These are phyloP conservation scores for Phytophthora hibernalis DNA, from an alignment of 352 stramenopile species.

Conservation along the genomic window DNA sequence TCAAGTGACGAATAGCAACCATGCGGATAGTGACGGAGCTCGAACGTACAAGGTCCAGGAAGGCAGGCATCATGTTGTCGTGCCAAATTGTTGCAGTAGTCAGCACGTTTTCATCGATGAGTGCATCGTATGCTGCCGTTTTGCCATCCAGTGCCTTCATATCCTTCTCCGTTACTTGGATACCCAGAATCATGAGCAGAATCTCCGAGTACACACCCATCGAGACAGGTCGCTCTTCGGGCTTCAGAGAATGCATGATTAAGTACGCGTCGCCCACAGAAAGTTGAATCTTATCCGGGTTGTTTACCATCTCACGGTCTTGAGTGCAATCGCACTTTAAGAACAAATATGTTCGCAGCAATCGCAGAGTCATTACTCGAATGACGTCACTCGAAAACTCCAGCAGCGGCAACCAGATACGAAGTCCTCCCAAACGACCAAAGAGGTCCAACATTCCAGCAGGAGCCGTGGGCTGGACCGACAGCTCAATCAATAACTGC, in stretches of 20 bases:
- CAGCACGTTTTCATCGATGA: conserved; percentile 68
- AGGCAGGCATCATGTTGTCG: conserved; percentile 72
- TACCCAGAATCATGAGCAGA: conserved; percentile 74
- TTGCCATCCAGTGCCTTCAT: conserved; percentile 58
- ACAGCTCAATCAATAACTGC: conserved; percentile 82
- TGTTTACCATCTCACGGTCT: conserved; percentile 71
- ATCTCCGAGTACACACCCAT: conserved; percentile 88
- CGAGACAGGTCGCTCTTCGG: conserved; percentile 64
- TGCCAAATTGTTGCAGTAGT: conserved; percentile 65
- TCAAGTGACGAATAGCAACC: conserved; percentile 66
- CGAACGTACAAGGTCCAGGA: conserved; percentile 60
- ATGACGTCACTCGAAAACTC: conserved; percentile 76
- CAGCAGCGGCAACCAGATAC: conserved; percentile 85
- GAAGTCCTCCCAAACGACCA: conserved; percentile 74
- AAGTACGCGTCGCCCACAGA: conserved; percentile 82
- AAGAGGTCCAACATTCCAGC: conserved; percentile 79
- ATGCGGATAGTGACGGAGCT: conserved; percentile 70
- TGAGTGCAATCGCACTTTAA: conserved; percentile 76
- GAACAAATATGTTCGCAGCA: conserved; percentile 82
- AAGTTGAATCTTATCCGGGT: conserved; percentile 76
- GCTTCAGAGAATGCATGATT: conserved; percentile 83
- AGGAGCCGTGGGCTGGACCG: conserved; percentile 71
- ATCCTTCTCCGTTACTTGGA: conserved; percentile 69
- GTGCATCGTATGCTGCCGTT: conserved; percentile 52
- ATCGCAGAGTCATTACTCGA: conserved; percentile 81